Conservation (phyloP, 192 early-diverging fungal genomes). For the Gryganskiella cystojenkinii region DNA sequence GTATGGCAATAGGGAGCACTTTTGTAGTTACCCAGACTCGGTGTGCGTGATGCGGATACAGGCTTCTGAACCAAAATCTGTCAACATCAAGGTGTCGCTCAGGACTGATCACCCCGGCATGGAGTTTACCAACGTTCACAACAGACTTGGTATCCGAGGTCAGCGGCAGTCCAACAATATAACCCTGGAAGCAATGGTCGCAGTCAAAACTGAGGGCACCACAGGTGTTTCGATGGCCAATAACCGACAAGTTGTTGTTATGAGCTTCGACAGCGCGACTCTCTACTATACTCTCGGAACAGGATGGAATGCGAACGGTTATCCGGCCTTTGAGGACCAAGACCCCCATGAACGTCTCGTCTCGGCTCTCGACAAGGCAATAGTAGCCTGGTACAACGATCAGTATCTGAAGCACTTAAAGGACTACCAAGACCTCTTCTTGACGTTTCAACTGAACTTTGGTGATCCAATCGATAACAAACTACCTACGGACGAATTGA, state of each 20-base stretch:
- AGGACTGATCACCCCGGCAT: conserved; percentile 3
- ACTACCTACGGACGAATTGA: conserved; percentile 25
- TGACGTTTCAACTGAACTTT: conserved; percentile 13
- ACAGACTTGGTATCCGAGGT: conserved; percentile 28
- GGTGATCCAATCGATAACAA: conserved; percentile 8
- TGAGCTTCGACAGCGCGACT: conserved; percentile 31
- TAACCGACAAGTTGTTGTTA: conserved; percentile 32
- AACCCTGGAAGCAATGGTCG: conserved; percentile 31
- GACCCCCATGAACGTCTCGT: conserved; percentile 37
- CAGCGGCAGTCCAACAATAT: conserved; percentile 36
- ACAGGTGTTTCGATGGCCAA: conserved; percentile 45
- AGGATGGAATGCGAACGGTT: conserved; percentile 13
- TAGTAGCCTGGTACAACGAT: conserved; percentile 18
- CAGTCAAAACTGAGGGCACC: conserved; percentile 34
- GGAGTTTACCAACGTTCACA: conserved; percentile 42
- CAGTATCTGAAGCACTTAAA: conserved; percentile 30
- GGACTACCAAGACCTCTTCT: conserved; percentile 24
- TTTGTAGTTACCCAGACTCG: conserved; percentile 45
- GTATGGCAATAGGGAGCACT: conserved; percentile 25
- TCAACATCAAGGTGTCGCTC: conserved; percentile 41
- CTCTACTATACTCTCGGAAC: conserved; percentile 38
- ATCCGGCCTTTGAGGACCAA: conserved; percentile 25
- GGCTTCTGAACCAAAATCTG: conserved; percentile 34
- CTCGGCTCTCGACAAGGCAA: conserved; percentile 16
- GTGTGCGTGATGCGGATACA: conserved; percentile 42